Evolutionary conservation across 2,329 filamentous ascomycete genomes (phyloP).

Genomic region (Penicillium sp.): DNA sequence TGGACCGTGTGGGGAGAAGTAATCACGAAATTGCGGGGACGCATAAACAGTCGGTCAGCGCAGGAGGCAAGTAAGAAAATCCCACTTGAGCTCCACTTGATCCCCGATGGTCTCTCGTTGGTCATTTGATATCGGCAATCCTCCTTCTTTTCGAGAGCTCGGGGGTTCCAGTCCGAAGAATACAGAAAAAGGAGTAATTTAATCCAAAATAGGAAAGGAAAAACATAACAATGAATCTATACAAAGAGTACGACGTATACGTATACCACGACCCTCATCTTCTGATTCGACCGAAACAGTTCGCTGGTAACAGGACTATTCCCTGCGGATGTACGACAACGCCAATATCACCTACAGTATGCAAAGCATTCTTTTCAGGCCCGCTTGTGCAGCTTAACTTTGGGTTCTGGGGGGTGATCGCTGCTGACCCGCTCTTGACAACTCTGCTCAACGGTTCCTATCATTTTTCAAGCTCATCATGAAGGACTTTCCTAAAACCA

Average conservation of each 20-base stretch:
- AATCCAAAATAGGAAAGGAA: not conserved
- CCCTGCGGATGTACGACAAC: slow-evolving; percentile 20
- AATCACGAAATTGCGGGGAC: slow-evolving; percentile 9
- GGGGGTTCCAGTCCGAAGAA: not conserved
- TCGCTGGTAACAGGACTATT: slow-evolving; percentile 8
- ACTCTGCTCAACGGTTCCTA: slow-evolving; percentile 7
- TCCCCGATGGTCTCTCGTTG: not conserved
- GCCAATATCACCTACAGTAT: slow-evolving; percentile 19
- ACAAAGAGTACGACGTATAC: not conserved
- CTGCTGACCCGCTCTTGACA: slow-evolving; percentile 10
- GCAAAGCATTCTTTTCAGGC: slow-evolving; percentile 13
- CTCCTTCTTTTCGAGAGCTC: not conserved
- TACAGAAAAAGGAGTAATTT: not conserved
- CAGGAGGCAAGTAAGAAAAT: not conserved
- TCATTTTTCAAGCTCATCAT: slow-evolving; percentile 7
- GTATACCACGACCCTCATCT: not conserved
- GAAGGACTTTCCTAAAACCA: not conserved
- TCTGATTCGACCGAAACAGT: slow-evolving; percentile 15
- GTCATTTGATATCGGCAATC: not conserved
- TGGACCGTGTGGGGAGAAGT: slow-evolving; percentile 2
- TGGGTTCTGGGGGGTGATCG: slow-evolving; percentile 1
- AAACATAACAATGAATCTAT: not conserved
- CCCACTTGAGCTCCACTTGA: not conserved
- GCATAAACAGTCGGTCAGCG: slow-evolving; percentile 2
- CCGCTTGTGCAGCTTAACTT: slow-evolving; percentile 8